phyloP scores from a whole-genome alignment of 2,329 filamentous ascomycete genomes.

The Aspergillus sclerotialis region DNA sequence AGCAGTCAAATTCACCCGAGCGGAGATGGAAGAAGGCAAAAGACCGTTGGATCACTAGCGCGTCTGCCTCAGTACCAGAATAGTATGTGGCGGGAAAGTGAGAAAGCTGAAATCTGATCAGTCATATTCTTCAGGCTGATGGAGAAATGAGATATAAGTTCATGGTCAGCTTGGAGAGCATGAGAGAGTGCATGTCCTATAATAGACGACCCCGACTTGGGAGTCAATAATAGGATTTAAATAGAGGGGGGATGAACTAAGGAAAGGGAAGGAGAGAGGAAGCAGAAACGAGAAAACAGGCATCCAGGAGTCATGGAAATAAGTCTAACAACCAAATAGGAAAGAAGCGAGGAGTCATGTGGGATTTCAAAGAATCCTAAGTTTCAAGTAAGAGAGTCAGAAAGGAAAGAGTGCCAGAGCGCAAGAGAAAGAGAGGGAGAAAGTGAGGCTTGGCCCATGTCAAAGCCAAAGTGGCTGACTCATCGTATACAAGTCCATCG shows the following conservation, averaged over 20 bases:
- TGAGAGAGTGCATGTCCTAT: background rate
- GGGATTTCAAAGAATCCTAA: too few species aligned
- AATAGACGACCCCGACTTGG: background rate
- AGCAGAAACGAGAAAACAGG: background rate
- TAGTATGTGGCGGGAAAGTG: background rate
- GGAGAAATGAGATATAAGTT: background rate
- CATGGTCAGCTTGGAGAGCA: background rate
- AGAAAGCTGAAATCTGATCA: background rate
- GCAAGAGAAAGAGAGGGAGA: too few species aligned
- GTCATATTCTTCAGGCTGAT: background rate
- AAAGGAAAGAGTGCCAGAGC: too few species aligned
- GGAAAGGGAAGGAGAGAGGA: background rate
- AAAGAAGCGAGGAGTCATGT: background rate
- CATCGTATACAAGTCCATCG: too few species aligned
- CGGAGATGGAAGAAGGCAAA: background rate
- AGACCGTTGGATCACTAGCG: too few species aligned
- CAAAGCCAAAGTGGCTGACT: too few species aligned
- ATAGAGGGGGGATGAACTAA: background rate
- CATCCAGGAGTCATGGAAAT: too few species aligned
- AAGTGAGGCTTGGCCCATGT: too few species aligned
- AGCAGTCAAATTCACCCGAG: background rate
- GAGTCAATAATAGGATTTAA: background rate
- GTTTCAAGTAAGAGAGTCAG: too few species aligned
- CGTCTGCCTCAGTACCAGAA: background rate
- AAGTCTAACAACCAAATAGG: background rate